These are phyloP conservation scores for Patellaria atrata DNA, from an alignment of 495 filamentous ascomycete genomes.

Conservation along the genomic window DNA sequence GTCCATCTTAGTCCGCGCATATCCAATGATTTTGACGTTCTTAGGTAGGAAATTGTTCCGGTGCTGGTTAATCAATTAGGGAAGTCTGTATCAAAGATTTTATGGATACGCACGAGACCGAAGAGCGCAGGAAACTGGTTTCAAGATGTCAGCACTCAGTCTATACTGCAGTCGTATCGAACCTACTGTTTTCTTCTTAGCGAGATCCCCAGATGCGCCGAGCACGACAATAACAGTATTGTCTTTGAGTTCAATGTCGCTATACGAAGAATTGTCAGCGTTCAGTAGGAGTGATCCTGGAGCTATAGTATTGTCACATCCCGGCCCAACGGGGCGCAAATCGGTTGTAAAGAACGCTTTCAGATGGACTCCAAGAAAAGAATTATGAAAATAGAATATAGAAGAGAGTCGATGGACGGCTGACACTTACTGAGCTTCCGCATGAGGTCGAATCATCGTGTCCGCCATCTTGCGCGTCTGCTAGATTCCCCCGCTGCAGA, in stretches of 20 bases:
- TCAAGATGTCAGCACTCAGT: constrained; percentile 13
- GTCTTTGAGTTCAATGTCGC: constrained; percentile 87
- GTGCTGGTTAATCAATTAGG: constrained; percentile 41
- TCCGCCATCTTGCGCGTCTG: too few species aligned
- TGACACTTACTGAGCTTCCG: too few species aligned
- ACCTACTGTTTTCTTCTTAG: constrained; percentile 98
- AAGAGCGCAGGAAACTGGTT: constrained; percentile 91
- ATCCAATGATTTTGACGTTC: constrained; percentile 93
- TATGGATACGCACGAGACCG: constrained; percentile 63
- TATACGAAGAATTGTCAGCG: constrained; percentile 28
- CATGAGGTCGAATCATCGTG: too few species aligned
- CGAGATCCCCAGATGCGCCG: constrained; percentile 91
- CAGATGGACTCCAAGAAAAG: too few species aligned
- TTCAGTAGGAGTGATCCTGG: too few species aligned
- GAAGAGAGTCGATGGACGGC: too few species aligned
- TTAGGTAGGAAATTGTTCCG: constrained; percentile 98
- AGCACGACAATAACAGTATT: constrained; percentile 97
- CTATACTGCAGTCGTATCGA: too few species aligned
- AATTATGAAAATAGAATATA: too few species aligned
- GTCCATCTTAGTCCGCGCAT: constrained; percentile 99
- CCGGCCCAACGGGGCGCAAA: too few species aligned
- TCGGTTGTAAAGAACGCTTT: too few species aligned
- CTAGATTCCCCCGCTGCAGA: too few species aligned
- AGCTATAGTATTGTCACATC: too few species aligned
- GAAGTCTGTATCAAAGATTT: constrained; percentile 1